These are phyloP conservation scores for Oryza australiensis DNA, from an alignment of 176 grass and related monocot genomes.

Conservation along the genomic window DNA sequence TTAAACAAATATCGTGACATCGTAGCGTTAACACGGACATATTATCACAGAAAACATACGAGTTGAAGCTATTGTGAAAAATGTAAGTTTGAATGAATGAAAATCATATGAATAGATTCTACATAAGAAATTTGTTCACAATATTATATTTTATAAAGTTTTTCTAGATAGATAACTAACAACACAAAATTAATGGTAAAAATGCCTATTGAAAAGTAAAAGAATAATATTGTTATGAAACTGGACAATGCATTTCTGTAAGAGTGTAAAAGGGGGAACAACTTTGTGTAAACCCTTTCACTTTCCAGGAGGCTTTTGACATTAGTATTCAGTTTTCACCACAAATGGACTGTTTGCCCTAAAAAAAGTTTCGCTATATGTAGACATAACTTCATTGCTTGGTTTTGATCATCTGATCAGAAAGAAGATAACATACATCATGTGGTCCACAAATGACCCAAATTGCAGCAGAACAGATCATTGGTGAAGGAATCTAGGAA, in stretches of 20 bases:
- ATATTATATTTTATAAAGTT: neutral
- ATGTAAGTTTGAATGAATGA: too few relatives aligned
- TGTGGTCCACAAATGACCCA: neutral
- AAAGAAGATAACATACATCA: neutral
- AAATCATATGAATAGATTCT: too few relatives aligned
- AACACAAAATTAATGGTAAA: neutral
- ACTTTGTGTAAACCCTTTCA: neutral
- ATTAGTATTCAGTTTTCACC: neutral
- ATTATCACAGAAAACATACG: too few relatives aligned
- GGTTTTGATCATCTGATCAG: neutral
- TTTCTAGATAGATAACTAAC: neutral
- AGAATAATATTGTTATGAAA: neutral
- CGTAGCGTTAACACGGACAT: too few relatives aligned
- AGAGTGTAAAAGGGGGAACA: neutral
- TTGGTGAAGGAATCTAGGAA: neutral
- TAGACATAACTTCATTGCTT: neutral
- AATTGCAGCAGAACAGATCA: neutral
- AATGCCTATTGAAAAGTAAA: neutral
- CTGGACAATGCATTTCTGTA: neutral
- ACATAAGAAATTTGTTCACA: neutral
- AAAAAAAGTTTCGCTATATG: neutral
- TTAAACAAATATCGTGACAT: too few relatives aligned
- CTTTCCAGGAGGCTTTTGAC: neutral
- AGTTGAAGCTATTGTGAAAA: too few relatives aligned
- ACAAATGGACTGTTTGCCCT: neutral